Evolutionary conservation across 1,284 basidiomycete species (phyloP), one percentile per base, ranked within the genome.

Genomic region (Gomphus sp.): DNA sequence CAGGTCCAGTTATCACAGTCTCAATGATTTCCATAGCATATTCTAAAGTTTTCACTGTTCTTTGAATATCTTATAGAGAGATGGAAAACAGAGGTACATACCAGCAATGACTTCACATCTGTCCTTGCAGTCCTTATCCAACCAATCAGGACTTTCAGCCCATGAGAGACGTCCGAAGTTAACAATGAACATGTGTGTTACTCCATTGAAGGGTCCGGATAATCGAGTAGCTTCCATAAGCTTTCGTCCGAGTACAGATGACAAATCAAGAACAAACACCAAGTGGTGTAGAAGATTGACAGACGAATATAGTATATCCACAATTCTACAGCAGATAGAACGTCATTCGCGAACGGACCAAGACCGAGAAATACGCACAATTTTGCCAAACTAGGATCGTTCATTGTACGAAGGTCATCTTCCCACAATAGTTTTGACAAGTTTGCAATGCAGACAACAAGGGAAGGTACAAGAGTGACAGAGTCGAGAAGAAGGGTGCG

Each of bases 181-280:
- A 9, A 90, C 81, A 39, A 86, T 81, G 66, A 91, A 91, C 64
- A 85, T 76, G 65, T 93, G 85, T n/a, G 76, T 76, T n/a, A 89
- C 69, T 22, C 85, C 85, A 63, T 80, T 84, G 69, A 87, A 89
- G 50, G 73, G 71, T 34, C 78, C 76, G 52, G 73, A 70, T 54
- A 55, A 48, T 4, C 52, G 44, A 7, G 76, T 74, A 8, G 80
- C 76, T 39, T 74, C 71, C 56, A 80, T 76, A 34, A 89, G 74
- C 66, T 80, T 80, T 39, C 78, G 73, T 25, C 79, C 76, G 51
- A 89, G 69, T 65, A 80, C 77, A 52, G 78, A 68, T 11, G 70
- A 68, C 33, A 76, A 71, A 28, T 76, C 73, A 45, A 71, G 67
- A 47, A 72, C 72, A 60, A 81, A 78, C 39, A 86, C 75, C 7